A percentile compares a stretch with the other conserved stretches of the same genome.
phyloP scores from a whole-genome alignment of 208 protist genomes.

The Trypanosoma conorhini region DNA sequence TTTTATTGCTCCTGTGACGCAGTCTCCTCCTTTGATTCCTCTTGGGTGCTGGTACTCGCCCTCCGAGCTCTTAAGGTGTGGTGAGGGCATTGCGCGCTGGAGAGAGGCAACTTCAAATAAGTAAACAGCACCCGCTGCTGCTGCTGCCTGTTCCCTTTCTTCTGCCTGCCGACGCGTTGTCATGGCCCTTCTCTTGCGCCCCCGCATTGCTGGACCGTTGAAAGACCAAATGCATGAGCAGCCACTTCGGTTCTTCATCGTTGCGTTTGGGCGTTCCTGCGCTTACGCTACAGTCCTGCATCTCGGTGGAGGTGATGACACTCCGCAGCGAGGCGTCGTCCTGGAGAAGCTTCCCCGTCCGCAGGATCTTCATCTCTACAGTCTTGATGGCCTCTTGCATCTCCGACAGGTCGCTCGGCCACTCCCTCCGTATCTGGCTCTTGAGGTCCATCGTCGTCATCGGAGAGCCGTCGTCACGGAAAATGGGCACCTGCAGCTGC shows the following conservation, averaged over 20 bases:
- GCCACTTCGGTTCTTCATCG: slow-evolving; percentile 35
- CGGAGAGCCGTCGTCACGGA: slow-evolving; percentile 33
- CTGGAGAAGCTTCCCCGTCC: slow-evolving; percentile 55
- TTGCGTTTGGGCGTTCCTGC: slow-evolving; percentile 15
- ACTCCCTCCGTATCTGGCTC: slow-evolving; percentile 50
- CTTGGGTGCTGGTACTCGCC: not conserved
- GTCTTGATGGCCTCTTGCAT: slow-evolving; percentile 43
- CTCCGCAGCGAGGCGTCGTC: slow-evolving; percentile 37
- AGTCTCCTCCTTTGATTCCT: too few species aligned
- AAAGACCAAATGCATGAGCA: slow-evolving; percentile 68
- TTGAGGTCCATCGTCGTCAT: slow-evolving; percentile 55
- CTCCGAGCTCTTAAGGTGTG: not conserved
- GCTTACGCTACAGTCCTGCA: slow-evolving; percentile 31
- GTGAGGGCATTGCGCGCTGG: not conserved
- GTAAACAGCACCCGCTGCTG: slow-evolving; percentile 39
- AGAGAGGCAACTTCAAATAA: slow-evolving; percentile 30
- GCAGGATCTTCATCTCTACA: slow-evolving; percentile 55
- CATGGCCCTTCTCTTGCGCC: slow-evolving; percentile 9
- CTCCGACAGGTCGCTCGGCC: slow-evolving; percentile 58
- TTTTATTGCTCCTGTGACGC: too few species aligned
- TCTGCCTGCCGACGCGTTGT: not conserved
- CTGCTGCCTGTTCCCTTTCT: not conserved
- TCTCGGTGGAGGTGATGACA: slow-evolving; percentile 39
- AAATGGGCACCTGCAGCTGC: slow-evolving; percentile 47
- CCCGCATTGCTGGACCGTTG: slow-evolving; percentile 1